These are phyloP conservation scores for Huntiella bhutanensis DNA, from an alignment of 2,329 filamentous ascomycete genomes.

Conservation along the genomic window DNA sequence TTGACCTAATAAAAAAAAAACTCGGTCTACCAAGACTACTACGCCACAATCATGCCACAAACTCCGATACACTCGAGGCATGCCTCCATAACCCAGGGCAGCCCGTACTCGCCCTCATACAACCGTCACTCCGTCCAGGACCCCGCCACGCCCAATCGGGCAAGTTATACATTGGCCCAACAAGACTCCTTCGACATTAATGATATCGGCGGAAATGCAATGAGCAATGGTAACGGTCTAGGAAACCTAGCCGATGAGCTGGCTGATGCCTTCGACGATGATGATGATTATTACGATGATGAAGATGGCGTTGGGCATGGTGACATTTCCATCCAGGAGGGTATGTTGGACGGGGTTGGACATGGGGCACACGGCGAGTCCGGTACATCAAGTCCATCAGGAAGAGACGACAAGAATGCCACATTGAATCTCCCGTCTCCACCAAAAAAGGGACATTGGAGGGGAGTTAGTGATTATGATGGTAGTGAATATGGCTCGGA, in stretches of 20 bases:
- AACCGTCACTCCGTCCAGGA: slow-evolving; percentile 29
- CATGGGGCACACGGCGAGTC: slow-evolving; percentile 15
- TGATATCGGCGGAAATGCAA: slow-evolving; percentile 22
- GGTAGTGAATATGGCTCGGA: slow-evolving; percentile 58
- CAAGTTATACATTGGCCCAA: slow-evolving; percentile 25
- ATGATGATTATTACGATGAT: slow-evolving; percentile 36
- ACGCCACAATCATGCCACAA: slow-evolving; percentile 22
- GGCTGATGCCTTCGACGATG: slow-evolving; percentile 50
- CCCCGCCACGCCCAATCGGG: slow-evolving; percentile 27
- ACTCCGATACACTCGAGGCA: slow-evolving; percentile 42
- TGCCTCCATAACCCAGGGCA: slow-evolving; percentile 31
- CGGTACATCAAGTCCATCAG: slow-evolving; percentile 3
- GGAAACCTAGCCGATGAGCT: slow-evolving; percentile 70
- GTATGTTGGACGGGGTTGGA: slow-evolving; percentile 32
- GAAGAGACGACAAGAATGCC: slow-evolving; percentile 18
- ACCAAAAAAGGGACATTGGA: slow-evolving; percentile 28
- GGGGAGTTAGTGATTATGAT: slow-evolving; percentile 42
- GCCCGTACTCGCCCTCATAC: slow-evolving; percentile 10
- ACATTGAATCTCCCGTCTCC: slow-evolving; percentile 28
- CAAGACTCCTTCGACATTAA: slow-evolving; percentile 28
- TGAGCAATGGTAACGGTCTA: slow-evolving; percentile 34
- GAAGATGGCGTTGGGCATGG: slow-evolving; percentile 17
- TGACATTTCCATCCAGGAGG: slow-evolving; percentile 25
- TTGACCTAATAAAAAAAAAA: neutral
- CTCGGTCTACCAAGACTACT: too few relatives aligned